These are phyloP conservation scores for Aspergillus sclerotioniger DNA, from an alignment of 495 filamentous ascomycete species.

Conservation along the genomic window DNA sequence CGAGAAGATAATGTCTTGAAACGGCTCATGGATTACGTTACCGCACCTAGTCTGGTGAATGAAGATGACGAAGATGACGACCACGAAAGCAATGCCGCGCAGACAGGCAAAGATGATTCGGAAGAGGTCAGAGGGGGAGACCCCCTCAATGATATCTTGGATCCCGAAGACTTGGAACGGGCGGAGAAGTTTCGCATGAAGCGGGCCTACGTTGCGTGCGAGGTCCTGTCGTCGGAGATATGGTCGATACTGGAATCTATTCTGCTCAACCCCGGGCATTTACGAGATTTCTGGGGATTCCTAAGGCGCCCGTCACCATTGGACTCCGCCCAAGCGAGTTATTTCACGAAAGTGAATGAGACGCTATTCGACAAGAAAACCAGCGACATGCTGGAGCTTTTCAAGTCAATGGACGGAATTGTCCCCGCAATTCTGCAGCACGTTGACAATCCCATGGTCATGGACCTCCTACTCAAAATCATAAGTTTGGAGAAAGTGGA, in stretches of 20 bases:
- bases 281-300: constrained; percentile 90
- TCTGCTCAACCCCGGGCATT: constrained; percentile 73
- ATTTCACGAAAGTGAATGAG: constrained; percentile 99
- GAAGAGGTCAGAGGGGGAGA: constrained; percentile 43
- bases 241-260: constrained; percentile 94
- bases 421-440: constrained; percentile 85
- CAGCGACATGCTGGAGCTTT: constrained; percentile 86
- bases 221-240: constrained; percentile 91
- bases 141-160: constrained; percentile 48
- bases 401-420: constrained; percentile 78
- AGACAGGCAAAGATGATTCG: constrained; percentile 34
- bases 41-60: constrained; percentile 66
- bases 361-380: constrained; percentile 95
- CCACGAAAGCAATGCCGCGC: constrained; percentile 41
- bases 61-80: constrained; percentile 63
- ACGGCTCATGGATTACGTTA: constrained; percentile 85
- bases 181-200: constrained; percentile 84
- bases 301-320: constrained; percentile 74
- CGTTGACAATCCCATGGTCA: constrained; percentile 96
- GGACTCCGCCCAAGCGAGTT: constrained; percentile 89
- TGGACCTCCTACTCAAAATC: constrained; percentile 96
- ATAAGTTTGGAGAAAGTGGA: constrained; percentile 95
- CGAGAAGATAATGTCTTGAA: constrained; percentile 84
- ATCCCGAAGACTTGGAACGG: constrained; percentile 64
- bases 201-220: constrained; percentile 87